These are phyloP conservation scores for Thielaviopsis ethacetica DNA, from an alignment of 2,329 filamentous ascomycete genomes.

Conservation along the genomic window DNA sequence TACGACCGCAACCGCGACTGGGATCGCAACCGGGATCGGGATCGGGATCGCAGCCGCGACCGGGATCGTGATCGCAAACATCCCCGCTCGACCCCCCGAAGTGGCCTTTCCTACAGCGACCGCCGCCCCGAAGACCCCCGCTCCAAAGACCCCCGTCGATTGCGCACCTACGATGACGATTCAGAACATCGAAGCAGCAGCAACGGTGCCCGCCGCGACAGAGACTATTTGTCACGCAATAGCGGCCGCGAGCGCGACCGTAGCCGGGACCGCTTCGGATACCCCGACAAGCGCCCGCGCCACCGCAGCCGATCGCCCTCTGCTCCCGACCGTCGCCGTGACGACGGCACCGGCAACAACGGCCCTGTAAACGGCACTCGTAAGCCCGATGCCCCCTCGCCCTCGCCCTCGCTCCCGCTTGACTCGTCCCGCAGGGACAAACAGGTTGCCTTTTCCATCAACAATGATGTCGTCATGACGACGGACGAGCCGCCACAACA, in stretches of 20 bases:
- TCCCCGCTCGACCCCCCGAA: slow-evolving; percentile 12
- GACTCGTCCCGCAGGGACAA: slow-evolving; percentile 14
- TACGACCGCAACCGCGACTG: slow-evolving; percentile 38
- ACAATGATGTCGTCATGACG: slow-evolving; percentile 8
- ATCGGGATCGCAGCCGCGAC: slow-evolving; percentile 11
- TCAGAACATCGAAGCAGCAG: slow-evolving; percentile 36
- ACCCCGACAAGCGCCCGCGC: slow-evolving; percentile 36
- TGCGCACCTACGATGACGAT: slow-evolving; percentile 40
- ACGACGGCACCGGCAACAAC: too few relatives aligned
- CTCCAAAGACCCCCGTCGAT: slow-evolving; percentile 36
- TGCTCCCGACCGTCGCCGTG: too few relatives aligned
- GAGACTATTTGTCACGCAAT: slow-evolving; percentile 26
- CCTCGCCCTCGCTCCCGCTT: slow-evolving; percentile 42
- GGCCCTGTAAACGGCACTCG: slow-evolving; percentile 27
- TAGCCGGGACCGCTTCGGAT: slow-evolving; percentile 26
- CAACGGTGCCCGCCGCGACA: slow-evolving; percentile 13
- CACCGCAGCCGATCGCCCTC: slow-evolving; percentile 35
- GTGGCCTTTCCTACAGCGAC: neutral
- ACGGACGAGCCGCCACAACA: neutral
- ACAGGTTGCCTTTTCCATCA: slow-evolving; percentile 10
- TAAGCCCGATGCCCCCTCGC: slow-evolving; percentile 20
- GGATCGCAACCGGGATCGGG: slow-evolving; percentile 15
- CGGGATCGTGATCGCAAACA: slow-evolving; percentile 26
- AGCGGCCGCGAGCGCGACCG: slow-evolving; percentile 31
- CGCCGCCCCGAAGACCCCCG: neutral